Conservation (phyloP, 2,329 filamentous ascomycete genomes). For the Aspergillus pseudonomiae region DNA sequence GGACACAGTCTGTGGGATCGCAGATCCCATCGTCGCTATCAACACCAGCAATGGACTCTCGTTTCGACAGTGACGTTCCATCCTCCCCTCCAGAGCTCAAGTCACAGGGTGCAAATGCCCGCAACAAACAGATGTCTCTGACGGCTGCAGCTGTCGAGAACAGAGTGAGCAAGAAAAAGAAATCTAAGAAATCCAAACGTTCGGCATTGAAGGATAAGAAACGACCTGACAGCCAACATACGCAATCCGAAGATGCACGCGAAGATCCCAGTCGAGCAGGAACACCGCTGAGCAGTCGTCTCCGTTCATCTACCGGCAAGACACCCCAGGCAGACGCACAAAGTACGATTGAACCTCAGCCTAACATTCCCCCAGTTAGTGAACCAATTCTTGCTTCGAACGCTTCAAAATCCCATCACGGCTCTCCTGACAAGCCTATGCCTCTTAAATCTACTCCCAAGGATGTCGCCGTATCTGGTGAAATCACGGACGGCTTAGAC, state of each 20-base stretch:
- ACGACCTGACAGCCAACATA: not conserved
- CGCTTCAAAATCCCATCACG: not conserved
- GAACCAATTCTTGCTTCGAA: not conserved
- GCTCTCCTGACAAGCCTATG: not conserved
- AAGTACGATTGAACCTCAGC: not conserved
- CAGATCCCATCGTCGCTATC: constrained; percentile 40
- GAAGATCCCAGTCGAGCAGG: not conserved
- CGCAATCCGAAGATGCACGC: not conserved
- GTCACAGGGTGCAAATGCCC: constrained; percentile 26
- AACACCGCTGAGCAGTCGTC: constrained; percentile 21
- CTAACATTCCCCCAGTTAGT: constrained; percentile 10
- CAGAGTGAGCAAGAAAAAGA: constrained; percentile 18
- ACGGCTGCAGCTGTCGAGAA: constrained; percentile 9
- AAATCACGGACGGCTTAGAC: not conserved
- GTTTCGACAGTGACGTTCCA: constrained; percentile 31
- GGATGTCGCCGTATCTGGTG: not conserved
- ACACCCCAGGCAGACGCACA: constrained; percentile 10
- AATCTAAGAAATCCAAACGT: constrained; percentile 16
- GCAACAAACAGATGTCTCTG: constrained; percentile 11
- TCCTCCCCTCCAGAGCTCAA: constrained; percentile 41
- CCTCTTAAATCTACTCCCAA: not conserved
- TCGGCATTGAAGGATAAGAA: constrained; percentile 10
- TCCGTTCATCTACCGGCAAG: constrained; percentile 30
- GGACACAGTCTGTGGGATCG: constrained; percentile 27
- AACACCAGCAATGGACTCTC: constrained; percentile 27